These are phyloP conservation scores for Chrysopogon serrulatus DNA, from an alignment of 176 grass and related monocot genomes.

Conservation along the genomic window DNA sequence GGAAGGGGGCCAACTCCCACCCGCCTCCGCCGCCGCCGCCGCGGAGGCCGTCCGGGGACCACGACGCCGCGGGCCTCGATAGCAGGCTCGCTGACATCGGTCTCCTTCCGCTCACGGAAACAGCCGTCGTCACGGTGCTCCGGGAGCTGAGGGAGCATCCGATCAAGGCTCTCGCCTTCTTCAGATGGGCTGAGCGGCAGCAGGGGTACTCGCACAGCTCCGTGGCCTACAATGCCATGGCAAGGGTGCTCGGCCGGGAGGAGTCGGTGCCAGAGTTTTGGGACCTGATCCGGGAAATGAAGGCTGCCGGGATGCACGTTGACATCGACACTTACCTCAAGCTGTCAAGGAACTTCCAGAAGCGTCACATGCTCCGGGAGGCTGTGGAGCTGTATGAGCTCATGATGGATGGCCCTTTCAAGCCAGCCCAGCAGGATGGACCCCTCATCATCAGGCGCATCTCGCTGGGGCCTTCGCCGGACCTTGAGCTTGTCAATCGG, in stretches of 20 bases:
- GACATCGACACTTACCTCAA: slow-evolving; percentile 94
- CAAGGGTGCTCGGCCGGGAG: slow-evolving; percentile 53
- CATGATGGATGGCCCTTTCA: slow-evolving; percentile 94
- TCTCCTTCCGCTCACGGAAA: slow-evolving; percentile 53
- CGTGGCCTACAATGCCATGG: slow-evolving; percentile 67
- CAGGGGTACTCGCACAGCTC: slow-evolving; percentile 45
- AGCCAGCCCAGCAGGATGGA: slow-evolving; percentile 58
- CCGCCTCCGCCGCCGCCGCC: slow-evolving; percentile 20
- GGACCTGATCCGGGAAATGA: slow-evolving; percentile 62
- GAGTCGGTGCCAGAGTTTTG: slow-evolving; percentile 65
- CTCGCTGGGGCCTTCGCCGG: slow-evolving; percentile 29
- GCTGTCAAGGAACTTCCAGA: slow-evolving; percentile 67
- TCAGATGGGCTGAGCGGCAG: slow-evolving; percentile 52
- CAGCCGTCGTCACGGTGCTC: slow-evolving; percentile 45
- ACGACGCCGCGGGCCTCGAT: slow-evolving; percentile 30
- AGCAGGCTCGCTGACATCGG: slow-evolving; percentile 23
- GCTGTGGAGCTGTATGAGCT: slow-evolving; percentile 76
- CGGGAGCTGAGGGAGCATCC: slow-evolving; percentile 53
- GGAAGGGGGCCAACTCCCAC: background rate
- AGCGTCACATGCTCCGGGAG: slow-evolving; percentile 56
- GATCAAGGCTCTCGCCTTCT: slow-evolving; percentile 62
- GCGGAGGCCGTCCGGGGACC: slow-evolving; percentile 10
- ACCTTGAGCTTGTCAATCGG: slow-evolving; percentile 63
- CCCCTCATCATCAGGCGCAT: slow-evolving; percentile 69
- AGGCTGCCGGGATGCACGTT: slow-evolving; percentile 41